Conservation (phyloP, 2,329 filamentous ascomycete species). For the Chaetomiaceae sp. region DNA sequence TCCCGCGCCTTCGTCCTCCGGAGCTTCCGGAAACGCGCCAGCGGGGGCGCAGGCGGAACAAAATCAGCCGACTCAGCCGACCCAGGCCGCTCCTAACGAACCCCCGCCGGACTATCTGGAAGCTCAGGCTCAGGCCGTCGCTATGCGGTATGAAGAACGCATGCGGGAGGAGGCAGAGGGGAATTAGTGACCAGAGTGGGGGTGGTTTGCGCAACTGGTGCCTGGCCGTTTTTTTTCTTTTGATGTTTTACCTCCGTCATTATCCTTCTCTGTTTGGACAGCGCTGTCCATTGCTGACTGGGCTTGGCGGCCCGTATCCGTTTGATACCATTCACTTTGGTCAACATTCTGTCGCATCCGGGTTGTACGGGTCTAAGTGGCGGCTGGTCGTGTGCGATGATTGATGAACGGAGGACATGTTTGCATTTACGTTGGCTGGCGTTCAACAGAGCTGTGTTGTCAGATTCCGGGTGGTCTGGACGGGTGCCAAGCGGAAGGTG, state of each 20-base stretch:
- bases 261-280: background rate
- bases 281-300: background rate
- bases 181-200: background rate
- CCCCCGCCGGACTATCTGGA: constrained; percentile 87
- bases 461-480: too few relatives aligned
- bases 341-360: background rate
- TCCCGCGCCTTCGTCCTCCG: constrained; percentile 29
- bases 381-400: background rate
- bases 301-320: background rate
- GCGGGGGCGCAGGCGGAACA: constrained; percentile 3
- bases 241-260: background rate
- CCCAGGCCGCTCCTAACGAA: constrained; percentile 52
- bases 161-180: constrained; percentile 50
- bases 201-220: background rate
- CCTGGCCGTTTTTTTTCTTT: background rate
- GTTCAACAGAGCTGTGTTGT: background rate
- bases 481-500: too few relatives aligned
- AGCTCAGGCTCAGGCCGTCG: constrained; percentile 66
- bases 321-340: constrained; percentile 8
- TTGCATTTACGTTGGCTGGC: background rate
- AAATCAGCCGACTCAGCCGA: constrained; percentile 24
- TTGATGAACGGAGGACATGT: background rate
- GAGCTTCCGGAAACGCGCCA: constrained; percentile 19
- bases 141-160: constrained; percentile 58
- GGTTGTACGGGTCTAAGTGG: background rate